Base-by-base conservation (phyloP, 441 rosid genomes). In the Adansonia gregorii region DNA sequence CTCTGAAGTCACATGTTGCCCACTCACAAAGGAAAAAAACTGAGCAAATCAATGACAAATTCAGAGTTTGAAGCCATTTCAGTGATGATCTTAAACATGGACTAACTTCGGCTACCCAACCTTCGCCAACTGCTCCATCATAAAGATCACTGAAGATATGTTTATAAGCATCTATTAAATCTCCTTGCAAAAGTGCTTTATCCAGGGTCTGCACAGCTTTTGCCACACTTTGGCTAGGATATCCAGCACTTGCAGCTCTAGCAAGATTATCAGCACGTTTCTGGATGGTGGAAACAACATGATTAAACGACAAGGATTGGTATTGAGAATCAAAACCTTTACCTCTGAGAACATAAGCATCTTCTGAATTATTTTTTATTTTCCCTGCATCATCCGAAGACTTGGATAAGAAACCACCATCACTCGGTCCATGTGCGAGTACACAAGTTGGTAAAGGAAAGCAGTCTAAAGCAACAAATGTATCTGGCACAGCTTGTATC, bases 1-100 rank as follows among this genome's bases (percentile, higher is more conserved):
- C 96, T 82, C 99, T 88, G 82, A 89, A 97, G 75, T 91, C 95
- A 85, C 97, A 95, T 3, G 98, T 93, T 69, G 99, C 99, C 99
- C 99, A 97, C 86, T 97, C 99, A 51, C 97, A 88, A 78, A 97
- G 96, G 81, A 95, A 91, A 83, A 97, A 97, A 12, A 90, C 88
- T 10, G 97, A 92, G 82, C 89, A 87, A 82, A 95, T 77, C 74
- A 91, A 87, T 55, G 99, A 88, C 83, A 86, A 80, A 82, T 84
- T 90, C 73, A 89, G 87, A 66, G 89, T 83, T 74, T 90, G 92
- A 80, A 92, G 84, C 97, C 99, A 91, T 87, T 92, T 95, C 64
- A 97, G 81, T 10, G 98, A 92, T 69, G 94, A 88, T 82, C 94
- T 89, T 71, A 97, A 89, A 84, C 94, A 87, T 43, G 98, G 91